Evolutionary conservation across 2,329 filamentous ascomycete species (phyloP), one percentile per base, ranked within the genome.

Genomic region (Alternaria dauci): DNA sequence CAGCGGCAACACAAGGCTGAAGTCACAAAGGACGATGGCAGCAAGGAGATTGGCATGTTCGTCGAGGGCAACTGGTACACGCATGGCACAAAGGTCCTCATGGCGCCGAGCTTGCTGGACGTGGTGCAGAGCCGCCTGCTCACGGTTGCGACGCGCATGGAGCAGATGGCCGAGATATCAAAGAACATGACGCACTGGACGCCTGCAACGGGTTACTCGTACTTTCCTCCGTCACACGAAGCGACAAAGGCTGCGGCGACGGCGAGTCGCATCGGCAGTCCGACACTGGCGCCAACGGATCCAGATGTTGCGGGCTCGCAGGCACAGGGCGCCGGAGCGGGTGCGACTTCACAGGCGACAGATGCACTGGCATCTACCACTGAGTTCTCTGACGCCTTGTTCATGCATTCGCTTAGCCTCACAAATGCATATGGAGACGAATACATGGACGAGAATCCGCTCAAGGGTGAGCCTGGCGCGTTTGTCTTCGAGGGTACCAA

Each of bases 361-460:
- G 68, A 71, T 11, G 34, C 69, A 9, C 52, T 55, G 5, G 61
- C 69, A 23, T 58, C 63, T 25, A 66, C 65, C 3, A 70, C 67
- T 8, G 69, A 70, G 5, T 76, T 76, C 66, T 70, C 67, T 6
- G 54, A 81, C 78, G 64, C 65, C 25, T 63, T 76, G 18, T 75
- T 81, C 65, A 58, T 75, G 47, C 80, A 84, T 20, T 84, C 85
- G 8, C 81, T 87, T 53, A 76, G 73, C 36, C 79, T 88, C 34
- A 82, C 84, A 25, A 77, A 84, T 12, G 78, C 78, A 8, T 88
- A 86, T 69, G 85, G 83, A 14, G 83, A 87, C 65, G 87, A 89
- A 63, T 89, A 83, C 76, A 87, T 87, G 80, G 88, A 90, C 71
- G 87, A 89, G 68, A 88, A 85, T 61, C 87, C 88, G 0, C 76